Percentiles rank a stretch among this genome's conserved stretches.
phyloP scores from a whole-genome alignment of 176 grass and related monocot species.

The Rhynchospora pubera region DNA sequence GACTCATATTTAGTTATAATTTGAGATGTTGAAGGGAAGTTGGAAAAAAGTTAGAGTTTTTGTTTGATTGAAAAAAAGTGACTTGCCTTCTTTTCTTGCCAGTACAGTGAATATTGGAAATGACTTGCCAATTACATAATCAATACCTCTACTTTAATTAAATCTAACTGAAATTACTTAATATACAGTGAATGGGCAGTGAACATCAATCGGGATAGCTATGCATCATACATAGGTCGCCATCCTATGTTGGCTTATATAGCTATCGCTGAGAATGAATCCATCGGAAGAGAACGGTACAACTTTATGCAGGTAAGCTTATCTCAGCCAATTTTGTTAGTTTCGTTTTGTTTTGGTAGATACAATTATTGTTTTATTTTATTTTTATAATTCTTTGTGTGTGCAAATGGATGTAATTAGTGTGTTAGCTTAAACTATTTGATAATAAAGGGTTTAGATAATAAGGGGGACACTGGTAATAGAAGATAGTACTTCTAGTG shows the following conservation, averaged over 20 bases:
- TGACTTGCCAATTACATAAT: neutral
- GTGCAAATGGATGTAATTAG: no score
- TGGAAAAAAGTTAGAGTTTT: neutral
- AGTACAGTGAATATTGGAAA: neutral
- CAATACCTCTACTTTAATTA: neutral
- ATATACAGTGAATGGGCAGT: conserved; percentile 94
- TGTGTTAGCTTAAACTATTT: no score
- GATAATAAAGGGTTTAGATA: no score
- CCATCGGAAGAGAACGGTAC: conserved; percentile 80
- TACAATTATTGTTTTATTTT: no score
- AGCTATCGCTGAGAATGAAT: conserved; percentile 84
- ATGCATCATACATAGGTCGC: conserved; percentile 88
- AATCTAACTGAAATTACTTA: conserved; percentile 5
- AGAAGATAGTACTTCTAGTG: no score
- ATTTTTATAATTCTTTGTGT: no score
- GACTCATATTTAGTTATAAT: neutral
- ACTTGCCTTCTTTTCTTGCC: neutral
- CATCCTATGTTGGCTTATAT: conserved; percentile 84
- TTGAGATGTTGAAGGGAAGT: neutral
- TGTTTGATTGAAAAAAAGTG: neutral
- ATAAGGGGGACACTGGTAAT: no score
- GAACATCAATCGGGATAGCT: conserved; percentile 86
- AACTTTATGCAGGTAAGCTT: conserved; percentile 81
- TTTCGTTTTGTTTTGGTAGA: neutral
- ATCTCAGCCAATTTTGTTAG: conserved; percentile 3